These are phyloP conservation scores for Cercospora sp. DNA, from an alignment of 2,329 filamentous ascomycete genomes.

Conservation along the genomic window DNA sequence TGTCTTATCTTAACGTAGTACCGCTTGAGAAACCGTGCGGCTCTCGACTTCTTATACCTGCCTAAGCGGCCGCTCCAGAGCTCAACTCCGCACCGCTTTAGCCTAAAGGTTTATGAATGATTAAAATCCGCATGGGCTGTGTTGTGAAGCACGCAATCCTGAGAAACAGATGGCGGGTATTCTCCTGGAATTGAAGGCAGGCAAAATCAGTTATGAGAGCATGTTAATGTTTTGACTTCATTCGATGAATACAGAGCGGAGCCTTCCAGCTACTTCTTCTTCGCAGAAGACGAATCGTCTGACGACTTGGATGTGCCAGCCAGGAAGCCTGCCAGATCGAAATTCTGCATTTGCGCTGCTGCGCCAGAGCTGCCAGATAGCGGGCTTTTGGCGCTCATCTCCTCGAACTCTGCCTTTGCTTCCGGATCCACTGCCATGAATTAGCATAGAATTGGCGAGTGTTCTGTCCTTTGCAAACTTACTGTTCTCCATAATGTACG, in stretches of 20 bases:
- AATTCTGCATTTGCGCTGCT: conserved; percentile 59
- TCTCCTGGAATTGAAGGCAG: too few relatives aligned
- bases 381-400: conserved; percentile 75
- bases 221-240: not conserved
- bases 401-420: conserved; percentile 87
- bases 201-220: not conserved
- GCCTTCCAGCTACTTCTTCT: conserved; percentile 21
- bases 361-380: conserved; percentile 48
- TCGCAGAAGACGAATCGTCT: conserved; percentile 19
- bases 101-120: conserved; percentile 12
- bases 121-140: not conserved
- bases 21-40: not conserved
- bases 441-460: conserved; percentile 18
- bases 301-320: conserved; percentile 51
- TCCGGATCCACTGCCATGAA: conserved; percentile 85
- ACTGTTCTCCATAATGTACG: conserved; percentile 95
- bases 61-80: conserved; percentile 4
- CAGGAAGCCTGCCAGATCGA: conserved; percentile 69
- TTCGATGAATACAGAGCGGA: not conserved
- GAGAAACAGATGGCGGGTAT: not conserved
- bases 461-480: conserved; percentile 29
- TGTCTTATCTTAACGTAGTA: not conserved
- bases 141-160: not conserved
- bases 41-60: conserved; percentile 4
- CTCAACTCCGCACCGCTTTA: conserved; percentile 12